Evolutionary conservation across 1,139 yeast genomes (phyloP).

Genomic region (Blastobotrys proliferans): DNA sequence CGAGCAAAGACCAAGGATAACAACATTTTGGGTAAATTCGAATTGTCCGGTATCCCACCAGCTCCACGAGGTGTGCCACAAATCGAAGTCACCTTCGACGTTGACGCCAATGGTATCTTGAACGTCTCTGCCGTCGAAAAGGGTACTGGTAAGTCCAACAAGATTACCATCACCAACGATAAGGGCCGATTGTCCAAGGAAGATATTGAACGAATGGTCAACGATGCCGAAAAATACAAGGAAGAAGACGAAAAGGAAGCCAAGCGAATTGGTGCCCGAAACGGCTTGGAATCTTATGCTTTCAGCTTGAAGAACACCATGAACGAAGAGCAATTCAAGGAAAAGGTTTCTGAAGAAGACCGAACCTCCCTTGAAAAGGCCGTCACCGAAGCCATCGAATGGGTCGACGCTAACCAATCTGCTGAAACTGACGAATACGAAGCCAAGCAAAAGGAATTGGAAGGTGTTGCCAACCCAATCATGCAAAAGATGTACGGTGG

Average conservation of each 20-base stretch:
- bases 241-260: slow-evolving; percentile 80
- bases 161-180: slow-evolving; percentile 92
- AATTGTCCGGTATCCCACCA: slow-evolving; percentile 92
- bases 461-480: slow-evolving; percentile 90
- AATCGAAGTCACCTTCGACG: slow-evolving; percentile 88
- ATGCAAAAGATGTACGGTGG: slow-evolving; percentile 72
- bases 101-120: slow-evolving; percentile 93
- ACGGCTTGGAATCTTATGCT: slow-evolving; percentile 84
- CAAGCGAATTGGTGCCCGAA: slow-evolving; percentile 73
- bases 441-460: slow-evolving; percentile 91
- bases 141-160: slow-evolving; percentile 82
- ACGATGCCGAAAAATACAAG: slow-evolving; percentile 88
- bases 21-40: slow-evolving; percentile 93
- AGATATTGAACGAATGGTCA: slow-evolving; percentile 90
- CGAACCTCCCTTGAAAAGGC: slow-evolving; percentile 75
- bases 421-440: slow-evolving; percentile 83
- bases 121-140: slow-evolving; percentile 92
- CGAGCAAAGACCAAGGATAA: slow-evolving; percentile 94
- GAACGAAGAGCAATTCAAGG: slow-evolving; percentile 74
- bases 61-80: slow-evolving; percentile 98
- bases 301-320: slow-evolving; percentile 78
- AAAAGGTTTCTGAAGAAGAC: slow-evolving; percentile 78
- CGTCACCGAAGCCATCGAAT: slow-evolving; percentile 76
- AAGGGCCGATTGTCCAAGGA: slow-evolving; percentile 93
- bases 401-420: slow-evolving; percentile 86